Evolutionary conservation across 83 land plant species (phyloP).

Genomic region (Isoetes engelmannii): DNA sequence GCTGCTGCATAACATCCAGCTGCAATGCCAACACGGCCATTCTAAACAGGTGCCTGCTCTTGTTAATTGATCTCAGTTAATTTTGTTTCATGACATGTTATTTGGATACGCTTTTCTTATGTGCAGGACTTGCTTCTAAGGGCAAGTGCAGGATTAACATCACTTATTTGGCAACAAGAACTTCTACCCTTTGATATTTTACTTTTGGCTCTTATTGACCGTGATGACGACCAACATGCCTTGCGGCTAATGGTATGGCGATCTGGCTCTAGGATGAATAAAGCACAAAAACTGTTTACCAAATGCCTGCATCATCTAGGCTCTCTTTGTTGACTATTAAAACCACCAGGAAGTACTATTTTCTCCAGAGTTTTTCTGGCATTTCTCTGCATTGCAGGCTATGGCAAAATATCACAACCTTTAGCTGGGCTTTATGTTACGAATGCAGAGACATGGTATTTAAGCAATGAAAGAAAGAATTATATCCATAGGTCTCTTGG

Average conservation of each 20-base stretch:
- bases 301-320: not conserved
- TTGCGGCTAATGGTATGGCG: constrained; percentile 74
- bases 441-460: too few species aligned
- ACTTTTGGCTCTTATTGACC: constrained; percentile 85
- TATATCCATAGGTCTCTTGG: too few species aligned
- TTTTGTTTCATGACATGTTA: not conserved
- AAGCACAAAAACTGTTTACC: too few species aligned
- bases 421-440: too few species aligned
- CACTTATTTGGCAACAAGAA: constrained; percentile 85
- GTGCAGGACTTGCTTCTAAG: constrained; percentile 67
- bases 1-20: constrained; percentile 70
- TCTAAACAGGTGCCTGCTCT: constrained; percentile 49
- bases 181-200: constrained; percentile 86
- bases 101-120: not conserved
- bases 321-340: not conserved
- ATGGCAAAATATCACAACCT: too few species aligned
- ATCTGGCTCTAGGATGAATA: too few species aligned
- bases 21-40: constrained; percentile 81
- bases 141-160: constrained; percentile 61
- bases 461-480: too few species aligned
- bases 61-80: not conserved
- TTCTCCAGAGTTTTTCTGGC: too few species aligned
- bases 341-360: too few species aligned
- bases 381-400: too few species aligned
- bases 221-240: constrained; percentile 93